Base-by-base conservation (phyloP, 2,329 filamentous ascomycete species). In the Intubia oerlemansii region DNA sequence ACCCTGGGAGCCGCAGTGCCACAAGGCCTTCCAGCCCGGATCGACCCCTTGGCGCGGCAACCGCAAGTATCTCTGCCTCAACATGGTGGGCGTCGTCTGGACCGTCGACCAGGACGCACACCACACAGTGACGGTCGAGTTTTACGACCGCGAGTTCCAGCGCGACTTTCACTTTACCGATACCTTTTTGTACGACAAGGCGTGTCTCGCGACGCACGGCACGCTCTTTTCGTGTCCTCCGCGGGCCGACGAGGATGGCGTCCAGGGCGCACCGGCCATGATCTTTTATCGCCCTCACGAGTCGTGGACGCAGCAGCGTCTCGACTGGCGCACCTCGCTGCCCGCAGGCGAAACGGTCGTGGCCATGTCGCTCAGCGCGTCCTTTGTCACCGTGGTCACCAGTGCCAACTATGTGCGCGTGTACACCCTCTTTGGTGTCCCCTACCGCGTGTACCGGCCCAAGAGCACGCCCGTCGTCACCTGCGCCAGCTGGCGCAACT, bases 271-370 rank as follows among this genome's bases (percentile, higher is more conserved):
- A 8, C 71, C 78, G 3, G 79, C 85, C 4, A 74, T 71, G 18
- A 68, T 98, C n/a, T 93, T 92, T 51, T 98, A 95, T 50, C 69
- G 88, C 6, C 88, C 90, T 0, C 88, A 98, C 45, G 85, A 98
- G 53, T 90, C 80, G 1, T 98, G 88, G 88, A 93, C 84, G 3
- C 66, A 79, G 28, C 66, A 80, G 29, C 66, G 88, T 29, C 67
- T 70, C 13, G 88, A 98, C 50, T 95, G 85, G 82, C 71, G 80
- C 28, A 92, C 77, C 0, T 62, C 76, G 37, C 52, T 98, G n/a
- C 88, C 88, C 0, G 63, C 65, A 18, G 81, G 81, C n/a, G 88
- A 98, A 50, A 64, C 73, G 9, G 68, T 93, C 3, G 72, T 72
- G 39, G 79, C 85, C 34, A 81, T 98, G 55, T 85, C 88, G 1